Base-by-base conservation (phyloP, 1,139 yeast species). In the Groenewaldozyma auringiensis region DNA sequence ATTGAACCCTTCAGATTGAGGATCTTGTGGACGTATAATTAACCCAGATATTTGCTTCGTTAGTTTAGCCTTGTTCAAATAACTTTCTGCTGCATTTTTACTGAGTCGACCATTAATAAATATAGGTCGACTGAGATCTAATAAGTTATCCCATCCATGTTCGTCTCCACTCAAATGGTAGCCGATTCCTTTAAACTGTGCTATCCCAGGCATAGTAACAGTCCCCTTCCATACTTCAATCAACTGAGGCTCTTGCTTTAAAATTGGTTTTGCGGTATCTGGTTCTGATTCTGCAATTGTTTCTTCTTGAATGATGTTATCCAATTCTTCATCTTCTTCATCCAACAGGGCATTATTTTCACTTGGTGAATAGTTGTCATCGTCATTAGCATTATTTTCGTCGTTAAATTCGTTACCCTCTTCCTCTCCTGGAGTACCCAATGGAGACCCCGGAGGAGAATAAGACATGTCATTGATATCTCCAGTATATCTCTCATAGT, bases 71-170 rank as follows among this genome's bases (percentile, higher is more conserved):
- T 72, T 72, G 40, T 63, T 57, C 47, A 85, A 65, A 58, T 85
- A 85, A 4, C 67, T 66, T 45, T 75, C 79, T 0, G 88, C 92
- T 41, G 65, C 69, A 2, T 53, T 47, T 6, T 70, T 62, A 56
- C 76, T 80, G 42, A 84, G 67, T 46, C 86, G 69, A 1, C 94
- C 94, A 51, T 79, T 83, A 39, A 83, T 68, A 34, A 68, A 69
- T 48, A 81, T 67, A 2, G 67, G 64, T 9, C 59, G 51, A 14
- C 58, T 57, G 17, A 64, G 39, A 63, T 67, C 54, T 21, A 47
- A 25, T 52, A 68, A 52, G 50, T 55, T 56, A 53, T 52, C 49
- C 65, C 66, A 62, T 29, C 56, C 32, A n/a, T 41, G 33, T 11
- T 43, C 40, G 22, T 52, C 53, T 4, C 75, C 70, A 13, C 76